Evolutionary conservation across 768 basidiomycete species (phyloP).

Genomic region (Ramaria sp.): DNA sequence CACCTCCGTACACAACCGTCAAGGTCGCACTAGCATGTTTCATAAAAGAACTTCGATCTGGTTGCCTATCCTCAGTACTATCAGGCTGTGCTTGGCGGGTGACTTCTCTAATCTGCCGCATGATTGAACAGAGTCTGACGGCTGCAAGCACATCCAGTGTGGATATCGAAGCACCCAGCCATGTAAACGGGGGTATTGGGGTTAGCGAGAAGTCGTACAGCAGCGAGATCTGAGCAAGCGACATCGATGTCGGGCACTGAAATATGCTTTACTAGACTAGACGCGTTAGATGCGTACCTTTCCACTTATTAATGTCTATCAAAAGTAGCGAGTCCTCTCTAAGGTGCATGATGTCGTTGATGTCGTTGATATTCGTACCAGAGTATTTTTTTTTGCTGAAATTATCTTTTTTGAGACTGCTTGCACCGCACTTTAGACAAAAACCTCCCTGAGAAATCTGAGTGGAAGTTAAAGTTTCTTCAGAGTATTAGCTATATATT

Average conservation of each 20-base stretch:
- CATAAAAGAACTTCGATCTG: constrained; percentile 39
- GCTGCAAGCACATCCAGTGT: constrained; percentile 60
- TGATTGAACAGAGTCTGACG: constrained; percentile 55
- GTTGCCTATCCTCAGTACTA: constrained; percentile 18
- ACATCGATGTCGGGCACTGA: constrained; percentile 2
- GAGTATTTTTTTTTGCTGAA: no score
- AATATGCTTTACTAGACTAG: neutral
- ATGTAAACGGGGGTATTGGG: constrained; percentile 56
- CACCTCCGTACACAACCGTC: constrained; percentile 71
- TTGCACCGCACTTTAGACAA: no score
- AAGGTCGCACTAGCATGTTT: constrained; percentile 48
- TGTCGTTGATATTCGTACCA: no score
- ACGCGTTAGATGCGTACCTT: no score
- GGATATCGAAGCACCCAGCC: constrained; percentile 49
- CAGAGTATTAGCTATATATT: no score
- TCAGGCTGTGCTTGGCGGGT: constrained; percentile 27
- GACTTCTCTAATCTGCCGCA: constrained; percentile 56
- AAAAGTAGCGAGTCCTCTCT: no score
- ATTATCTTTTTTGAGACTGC: no score
- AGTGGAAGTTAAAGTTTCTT: no score
- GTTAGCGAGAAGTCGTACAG: constrained; percentile 25
- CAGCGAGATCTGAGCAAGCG: neutral
- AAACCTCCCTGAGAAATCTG: no score
- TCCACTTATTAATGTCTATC: no score
- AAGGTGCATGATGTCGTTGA: no score